Base-by-base conservation (phyloP, 2,329 filamentous ascomycete genomes). In the Cryoendolithus antarcticus region DNA sequence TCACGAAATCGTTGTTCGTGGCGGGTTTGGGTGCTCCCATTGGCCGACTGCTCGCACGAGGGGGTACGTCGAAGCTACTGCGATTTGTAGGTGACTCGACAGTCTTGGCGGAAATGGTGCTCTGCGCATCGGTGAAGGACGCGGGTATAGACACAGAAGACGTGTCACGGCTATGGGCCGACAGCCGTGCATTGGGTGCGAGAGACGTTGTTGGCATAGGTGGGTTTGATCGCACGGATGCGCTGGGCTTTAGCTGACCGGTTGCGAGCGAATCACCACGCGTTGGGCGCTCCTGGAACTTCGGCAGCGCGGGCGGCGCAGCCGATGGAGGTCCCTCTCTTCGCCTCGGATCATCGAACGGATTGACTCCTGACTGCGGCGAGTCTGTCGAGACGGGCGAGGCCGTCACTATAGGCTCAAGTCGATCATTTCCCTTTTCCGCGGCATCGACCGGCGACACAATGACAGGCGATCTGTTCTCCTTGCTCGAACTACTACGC, bases 181-280 rank as follows among this genome's bases (percentile, higher is more conserved):
- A 19, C 15, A 19, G 15, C 15, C 5, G 15, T 5, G 15, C 15
- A 19, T 19, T 19, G 24, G 37, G 41, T 27, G 11, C 31, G 19
- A 19, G 38, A 5, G 44, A 42, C 4, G 63, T 65, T 13, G 60
- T 64, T n/a, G 61, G 60, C 12, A 61, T 57, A 21, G 60, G 58
- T 3, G 52, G 60, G 49, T 48, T 49, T 3, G 50, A 40, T 21
- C 46, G 38, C 21, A 40, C 37, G 15, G 38, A 40, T 19, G 15
- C 15, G 40, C 38, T 48, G 48, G 8, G 45, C 32, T 40, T 58
- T 39, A 42, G 56, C 7, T 44, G 43, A 12, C 48, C 42, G 33
- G 62, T 53, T 27, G 57, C 68, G 30, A 78, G 62, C 12, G 77
- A 81, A 56, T 82, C 76, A 13, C 71, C 73, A 43, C 77, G 70